Evolutionary conservation across 1,284 basidiomycete genomes (phyloP).

Genomic region (Amylostereum areolatum): DNA sequence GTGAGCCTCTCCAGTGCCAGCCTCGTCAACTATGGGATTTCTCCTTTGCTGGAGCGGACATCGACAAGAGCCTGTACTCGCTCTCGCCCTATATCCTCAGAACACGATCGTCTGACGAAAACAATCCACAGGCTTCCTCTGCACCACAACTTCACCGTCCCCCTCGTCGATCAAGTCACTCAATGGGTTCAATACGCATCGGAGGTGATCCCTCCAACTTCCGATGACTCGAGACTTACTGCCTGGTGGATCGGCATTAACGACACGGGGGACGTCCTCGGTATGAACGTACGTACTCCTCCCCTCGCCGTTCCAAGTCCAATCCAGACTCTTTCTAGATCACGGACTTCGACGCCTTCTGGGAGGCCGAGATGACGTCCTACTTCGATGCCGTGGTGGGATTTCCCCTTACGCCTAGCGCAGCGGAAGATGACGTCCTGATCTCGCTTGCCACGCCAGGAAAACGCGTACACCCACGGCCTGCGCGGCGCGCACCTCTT

Average conservation of each 20-base stretch:
- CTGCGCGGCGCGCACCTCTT: conserved; percentile 42
- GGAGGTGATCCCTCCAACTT: conserved; percentile 37
- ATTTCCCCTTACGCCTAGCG: background rate
- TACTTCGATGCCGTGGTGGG: conserved; percentile 49
- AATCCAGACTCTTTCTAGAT: conserved; percentile 26
- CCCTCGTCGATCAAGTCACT: conserved; percentile 43
- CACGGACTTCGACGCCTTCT: conserved; percentile 41
- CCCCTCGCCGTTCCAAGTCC: background rate
- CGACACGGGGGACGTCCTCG: conserved; percentile 46
- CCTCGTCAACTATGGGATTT: conserved; percentile 51
- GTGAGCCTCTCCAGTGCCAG: conserved; percentile 35
- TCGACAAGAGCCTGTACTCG: conserved; percentile 37
- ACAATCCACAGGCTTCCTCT: conserved; percentile 21
- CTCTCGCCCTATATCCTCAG: background rate
- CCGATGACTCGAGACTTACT: conserved; percentile 33
- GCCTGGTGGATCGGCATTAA: conserved; percentile 59
- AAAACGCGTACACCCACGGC: conserved; percentile 34
- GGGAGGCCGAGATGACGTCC: conserved; percentile 42
- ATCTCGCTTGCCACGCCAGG: conserved; percentile 21
- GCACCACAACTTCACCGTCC: conserved; percentile 39
- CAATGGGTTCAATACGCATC: conserved; percentile 43
- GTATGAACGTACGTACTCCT: conserved; percentile 32
- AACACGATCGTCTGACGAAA: background rate
- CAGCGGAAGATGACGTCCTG: background rate
- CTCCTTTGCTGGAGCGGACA: conserved; percentile 51